Evolutionary conservation across 225 moss, liverwort and hornwort genomes (phyloP), one percentile per base, ranked within the genome.

Genomic region (Lunularia cruciata): DNA sequence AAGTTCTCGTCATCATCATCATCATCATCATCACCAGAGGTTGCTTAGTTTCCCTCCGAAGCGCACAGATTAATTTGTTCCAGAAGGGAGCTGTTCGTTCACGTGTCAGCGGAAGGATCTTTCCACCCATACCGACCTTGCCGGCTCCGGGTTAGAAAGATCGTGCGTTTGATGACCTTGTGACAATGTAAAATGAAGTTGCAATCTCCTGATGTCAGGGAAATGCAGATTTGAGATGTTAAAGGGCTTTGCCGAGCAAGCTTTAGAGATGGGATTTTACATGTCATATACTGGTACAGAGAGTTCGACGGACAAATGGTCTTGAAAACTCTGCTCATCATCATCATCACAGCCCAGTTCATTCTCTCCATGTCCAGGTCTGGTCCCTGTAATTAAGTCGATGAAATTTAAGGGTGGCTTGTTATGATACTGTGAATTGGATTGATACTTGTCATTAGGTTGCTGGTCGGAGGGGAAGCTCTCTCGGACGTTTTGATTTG

Each of bases 341-440:
- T 0, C 38, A 23, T 60, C 39, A 38, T 38, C 23, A 39, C 4
- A 39, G 6, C 37, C 61, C 61, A 26, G 14, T 42, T 38, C 39
- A 39, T 26, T 23, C 61, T 11, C 38, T 37, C n/a, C 59, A 59
- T 36, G 59, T 37, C 22, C 8, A 57, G 30, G 36, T 59, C 35
- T 3, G 59, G 20, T 59, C 36, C 39, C 23, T 40, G 61, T 61
- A 61, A 61, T 61, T 61, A 40, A 22, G 60, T 38, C 22, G 4
- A 51, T n/a, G n/a, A n/a, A n/a, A n/a, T n/a, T n/a, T n/a, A 45
- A 45, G 3, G 22, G 19, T 56, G 31, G 32, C 18, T 25, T 43
- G 43, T 43, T 43, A 43, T 43, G 43, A 43, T 43, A 43, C 43
- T 43, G 43, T 43, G 43, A 43, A 43, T 10, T 43, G 43, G 43